These are phyloP conservation scores for Trichosporon ovoides DNA, from an alignment of 1,284 basidiomycete genomes.

Conservation along the genomic window DNA sequence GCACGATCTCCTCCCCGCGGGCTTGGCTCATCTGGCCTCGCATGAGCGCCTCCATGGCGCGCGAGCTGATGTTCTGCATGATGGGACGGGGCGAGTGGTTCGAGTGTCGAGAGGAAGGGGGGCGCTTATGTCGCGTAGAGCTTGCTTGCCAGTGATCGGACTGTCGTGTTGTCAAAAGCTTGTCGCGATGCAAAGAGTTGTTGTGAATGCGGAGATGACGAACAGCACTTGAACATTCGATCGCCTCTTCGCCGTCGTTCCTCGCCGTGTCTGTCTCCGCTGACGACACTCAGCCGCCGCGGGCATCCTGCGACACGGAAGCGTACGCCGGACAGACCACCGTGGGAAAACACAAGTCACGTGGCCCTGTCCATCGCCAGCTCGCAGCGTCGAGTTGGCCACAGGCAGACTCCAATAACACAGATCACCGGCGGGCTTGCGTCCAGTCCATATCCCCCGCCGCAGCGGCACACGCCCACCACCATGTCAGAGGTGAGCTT, in stretches of 20 bases:
- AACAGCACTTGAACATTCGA: neutral
- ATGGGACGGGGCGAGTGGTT: neutral
- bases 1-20: conserved; percentile 36
- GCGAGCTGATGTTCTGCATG: conserved; percentile 8
- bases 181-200: neutral
- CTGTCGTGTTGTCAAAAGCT: neutral
- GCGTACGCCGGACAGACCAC: neutral
- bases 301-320: neutral
- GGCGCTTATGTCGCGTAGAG: neutral
- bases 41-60: conserved; percentile 14
- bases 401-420: neutral
- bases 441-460: neutral
- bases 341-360: conserved; percentile 1
- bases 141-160: neutral
- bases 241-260: neutral
- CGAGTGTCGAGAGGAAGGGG: neutral
- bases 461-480: neutral
- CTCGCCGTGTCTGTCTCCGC: neutral
- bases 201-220: neutral
- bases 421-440: neutral
- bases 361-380: neutral
- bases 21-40: conserved; percentile 12
- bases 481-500: conserved; percentile 20
- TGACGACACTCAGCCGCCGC: conserved; percentile 5
- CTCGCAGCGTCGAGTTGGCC: neutral